Base-by-base conservation (phyloP, 768 basidiomycete genomes). In the Kwoniella pini region DNA sequence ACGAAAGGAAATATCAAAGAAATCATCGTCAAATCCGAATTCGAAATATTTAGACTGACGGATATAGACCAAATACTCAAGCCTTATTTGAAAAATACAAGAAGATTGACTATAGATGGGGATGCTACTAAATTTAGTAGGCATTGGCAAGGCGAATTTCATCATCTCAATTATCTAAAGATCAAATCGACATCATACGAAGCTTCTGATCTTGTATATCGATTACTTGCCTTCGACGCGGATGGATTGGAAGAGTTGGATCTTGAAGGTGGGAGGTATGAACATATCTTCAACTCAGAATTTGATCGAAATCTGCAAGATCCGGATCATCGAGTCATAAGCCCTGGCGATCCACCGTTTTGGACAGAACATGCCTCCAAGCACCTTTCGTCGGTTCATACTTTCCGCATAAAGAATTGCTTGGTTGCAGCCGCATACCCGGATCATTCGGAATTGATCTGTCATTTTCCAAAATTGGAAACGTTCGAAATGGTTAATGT, bases 11-110 rank as follows among this genome's bases (percentile, higher is more conserved):
- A 33, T 4, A 19, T 63, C n/a, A 27, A 19, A 31, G 49, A 52
- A 27, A 40, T 63, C 26, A 55, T 53, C 15, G 31, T 60, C 31
- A 31, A 42, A 31, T 17, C 22, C 2, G 46, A 62, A 27, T 55
- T 62, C 19, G 44, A 46, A n/a, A 28, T 33, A 21, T 31, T 15
- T 24, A 54, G 40, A 36, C 26, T 22, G 12, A 28, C 22, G 0
- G 52, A 54, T 40, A 36, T 62, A 11, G 40, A 40, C 9, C 26
- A 39, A 15, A 9, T 62, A 26, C 28, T 62, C 15, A 48, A 54
- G 33, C 48, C 42, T 6, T n/a, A 36, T 28, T 13, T 53, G 24
- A 33, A 40, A 22, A 43, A 30, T 2, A 27, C 52, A 15, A 52
- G 39, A 19, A 36, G 38, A 22, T 31, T 59, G 31, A 52, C 50